Evolutionary conservation across 768 basidiomycete genomes (phyloP), one percentile per base, ranked within the genome.

Genomic region (Xerocomus spinulosus): DNA sequence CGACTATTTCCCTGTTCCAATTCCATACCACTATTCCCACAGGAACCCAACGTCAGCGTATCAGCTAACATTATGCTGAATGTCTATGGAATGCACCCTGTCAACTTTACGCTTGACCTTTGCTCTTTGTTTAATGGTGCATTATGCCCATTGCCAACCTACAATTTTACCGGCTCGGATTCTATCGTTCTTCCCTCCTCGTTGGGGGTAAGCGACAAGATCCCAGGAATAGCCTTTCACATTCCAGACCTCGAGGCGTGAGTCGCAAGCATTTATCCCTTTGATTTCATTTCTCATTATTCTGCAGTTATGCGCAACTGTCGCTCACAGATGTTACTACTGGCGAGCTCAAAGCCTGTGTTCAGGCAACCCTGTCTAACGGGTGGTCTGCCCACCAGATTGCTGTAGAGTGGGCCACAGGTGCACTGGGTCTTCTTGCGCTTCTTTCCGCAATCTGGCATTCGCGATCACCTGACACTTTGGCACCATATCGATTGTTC

Each of bases 311-410:
- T 59, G 92, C 83, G 0, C 87, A 92, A 57, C 70, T 97, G 45
- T 78, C 82, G 5, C 75, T 95, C 33, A 78, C 72, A 3, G 81
- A 89, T 52, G 76, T 81, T 26, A 70, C 72, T 41, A 87, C 89
- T 5, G 83, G 86, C 40, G 64, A 80, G 8, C 73, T 89, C 52
- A 89, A 85, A 44, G 91, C 92, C 0, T 99, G 95, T 58, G 78
- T 99, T 8, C 92, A 94, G 66, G 81, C 92, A 15, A 94, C 92
- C 2, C 72, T 97, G 10, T 85, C 90, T 15, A 99, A 99, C 62
- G 94, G 94, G 9, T 84, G 84, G 78, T 88, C 92, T 1, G 78
- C 82, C 1, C 81, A 80, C 50, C 88, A 89, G 62, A 63, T 70
- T 10, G 79, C 79, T 13, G 93, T 92, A 12, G 78, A 82, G 56